Conservation (phyloP, 495 filamentous ascomycete genomes). For the Aspergillus ellipticus region DNA sequence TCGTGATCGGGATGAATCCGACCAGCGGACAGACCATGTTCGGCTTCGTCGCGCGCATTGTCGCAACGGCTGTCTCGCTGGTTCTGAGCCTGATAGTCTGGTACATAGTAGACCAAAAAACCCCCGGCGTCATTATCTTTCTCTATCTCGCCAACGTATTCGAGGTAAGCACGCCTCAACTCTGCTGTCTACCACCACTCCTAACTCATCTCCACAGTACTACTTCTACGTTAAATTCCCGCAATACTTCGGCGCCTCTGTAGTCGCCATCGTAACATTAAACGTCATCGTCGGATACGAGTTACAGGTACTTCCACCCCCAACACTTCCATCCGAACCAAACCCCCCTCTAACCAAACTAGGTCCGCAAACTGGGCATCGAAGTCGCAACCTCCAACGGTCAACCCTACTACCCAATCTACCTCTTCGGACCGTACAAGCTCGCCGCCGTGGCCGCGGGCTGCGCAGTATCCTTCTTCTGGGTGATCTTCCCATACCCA, state of each 20-base stretch:
- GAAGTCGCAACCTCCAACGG: slow-evolving; percentile 53
- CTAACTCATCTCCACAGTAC: slow-evolving; percentile 18
- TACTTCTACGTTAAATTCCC: slow-evolving; percentile 68
- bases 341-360: not conserved
- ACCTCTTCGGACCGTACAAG: slow-evolving; percentile 64
- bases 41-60: slow-evolving; percentile 62
- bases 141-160: slow-evolving; percentile 65
- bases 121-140: slow-evolving; percentile 61
- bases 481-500: slow-evolving; percentile 74
- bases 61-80: slow-evolving; percentile 59
- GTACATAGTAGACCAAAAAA: slow-evolving; percentile 68
- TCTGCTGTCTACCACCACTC: not conserved
- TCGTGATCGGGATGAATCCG: slow-evolving; percentile 58
- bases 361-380: slow-evolving; percentile 60
- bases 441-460: slow-evolving; percentile 66
- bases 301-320: slow-evolving; percentile 52
- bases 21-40: slow-evolving; percentile 64
- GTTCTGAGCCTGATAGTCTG: slow-evolving; percentile 60
- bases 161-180: slow-evolving; percentile 37
- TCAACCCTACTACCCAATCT: slow-evolving; percentile 67
- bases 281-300: slow-evolving; percentile 73
- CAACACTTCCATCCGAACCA: slow-evolving; percentile 4
- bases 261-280: slow-evolving; percentile 63
- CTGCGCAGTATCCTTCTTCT: slow-evolving; percentile 68
- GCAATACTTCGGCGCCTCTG: slow-evolving; percentile 53